Evolutionary conservation across 2,329 filamentous ascomycete genomes (phyloP).

Genomic region (Sporothrix inflata): DNA sequence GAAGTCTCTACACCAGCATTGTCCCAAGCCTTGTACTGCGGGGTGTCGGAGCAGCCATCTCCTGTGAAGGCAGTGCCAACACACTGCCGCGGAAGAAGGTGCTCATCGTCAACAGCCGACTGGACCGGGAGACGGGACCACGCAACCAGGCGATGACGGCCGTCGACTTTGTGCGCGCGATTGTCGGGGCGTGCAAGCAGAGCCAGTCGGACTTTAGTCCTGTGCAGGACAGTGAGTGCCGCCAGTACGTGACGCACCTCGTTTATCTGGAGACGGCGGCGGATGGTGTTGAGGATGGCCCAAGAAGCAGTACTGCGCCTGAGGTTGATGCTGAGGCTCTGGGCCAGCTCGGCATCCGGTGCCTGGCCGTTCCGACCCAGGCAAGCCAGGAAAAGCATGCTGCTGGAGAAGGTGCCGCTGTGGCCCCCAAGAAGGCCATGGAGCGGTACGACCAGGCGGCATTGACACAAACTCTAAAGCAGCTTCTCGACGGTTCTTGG

Average conservation of each 20-base stretch:
- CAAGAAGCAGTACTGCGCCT: constrained; percentile 48
- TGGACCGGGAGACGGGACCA: constrained; percentile 86
- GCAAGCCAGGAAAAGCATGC: constrained; percentile 55
- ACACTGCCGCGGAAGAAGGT: constrained; percentile 64
- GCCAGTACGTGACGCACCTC: constrained; percentile 78
- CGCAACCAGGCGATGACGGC: constrained; percentile 67
- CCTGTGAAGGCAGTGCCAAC: constrained; percentile 42
- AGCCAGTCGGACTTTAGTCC: constrained; percentile 56
- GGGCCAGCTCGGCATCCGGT: constrained; percentile 70
- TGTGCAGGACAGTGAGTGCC: constrained; percentile 53
- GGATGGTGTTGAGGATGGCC: constrained; percentile 45
- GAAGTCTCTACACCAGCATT: constrained; percentile 89
- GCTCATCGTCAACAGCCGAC: constrained; percentile 79
- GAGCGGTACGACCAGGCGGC: constrained; percentile 28
- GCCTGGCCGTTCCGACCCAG: constrained; percentile 66
- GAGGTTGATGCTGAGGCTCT: constrained; percentile 69
- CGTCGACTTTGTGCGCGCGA: constrained; percentile 78
- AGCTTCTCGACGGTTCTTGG: constrained; percentile 19
- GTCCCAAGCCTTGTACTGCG: constrained; percentile 79
- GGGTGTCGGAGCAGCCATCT: constrained; percentile 69
- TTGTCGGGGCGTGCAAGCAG: constrained; percentile 73
- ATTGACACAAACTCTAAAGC: constrained; percentile 14
- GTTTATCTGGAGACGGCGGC: constrained; percentile 70
- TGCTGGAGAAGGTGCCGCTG: background rate
- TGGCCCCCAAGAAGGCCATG: background rate